Base-by-base conservation (phyloP, 345 rosid genomes). In the Arabis hirsuta region DNA sequence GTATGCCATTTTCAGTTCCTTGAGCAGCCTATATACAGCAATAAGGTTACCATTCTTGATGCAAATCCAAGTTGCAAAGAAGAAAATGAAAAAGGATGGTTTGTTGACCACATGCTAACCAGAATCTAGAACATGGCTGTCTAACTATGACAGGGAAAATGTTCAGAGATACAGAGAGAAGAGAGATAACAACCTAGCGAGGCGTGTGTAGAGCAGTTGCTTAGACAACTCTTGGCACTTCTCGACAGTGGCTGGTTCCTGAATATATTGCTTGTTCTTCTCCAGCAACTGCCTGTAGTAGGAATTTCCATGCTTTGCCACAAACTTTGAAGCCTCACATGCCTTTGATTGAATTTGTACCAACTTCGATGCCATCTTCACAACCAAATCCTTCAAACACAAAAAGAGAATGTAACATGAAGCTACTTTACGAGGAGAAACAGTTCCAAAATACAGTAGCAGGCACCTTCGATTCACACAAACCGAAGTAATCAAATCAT, bases 161-260 rank as follows among this genome's bases (percentile, higher is more conserved):
- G 62, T 14, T 43, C 0, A 59, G 67, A 41, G 34, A 47, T 19
- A 31, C 9, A 57, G 55, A 7, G 64, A 1, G 41, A 41, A 50
- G 44, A 69, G 62, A 66, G 26, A 58, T 60, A 24, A 39, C 12
- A 22, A 91, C 97, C 97, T 89, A 38, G 96, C 96, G 13, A 92
- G 96, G 65, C 96, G 96, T 52, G 96, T 87, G 85, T 92, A 88
- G 6, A 92, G 56, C 69, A 92, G 79, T 55, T 90, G 95, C 80
- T 92, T 92, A n/a, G 95, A 71, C 78, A 89, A 65, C 62, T 75
- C 79, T 71, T 82, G 81, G 75, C 96, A 92, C 59, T 82, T 92
- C 74, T 92, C 90, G 6, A 83, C 86, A 0, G 96, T 88, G 5
- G 96, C 83, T 16, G 96, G 96, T 55, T 90, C 86, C 80, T 87